These are phyloP conservation scores for Penicillium sp. DNA, from an alignment of 2,329 filamentous ascomycete species.

Conservation along the genomic window DNA sequence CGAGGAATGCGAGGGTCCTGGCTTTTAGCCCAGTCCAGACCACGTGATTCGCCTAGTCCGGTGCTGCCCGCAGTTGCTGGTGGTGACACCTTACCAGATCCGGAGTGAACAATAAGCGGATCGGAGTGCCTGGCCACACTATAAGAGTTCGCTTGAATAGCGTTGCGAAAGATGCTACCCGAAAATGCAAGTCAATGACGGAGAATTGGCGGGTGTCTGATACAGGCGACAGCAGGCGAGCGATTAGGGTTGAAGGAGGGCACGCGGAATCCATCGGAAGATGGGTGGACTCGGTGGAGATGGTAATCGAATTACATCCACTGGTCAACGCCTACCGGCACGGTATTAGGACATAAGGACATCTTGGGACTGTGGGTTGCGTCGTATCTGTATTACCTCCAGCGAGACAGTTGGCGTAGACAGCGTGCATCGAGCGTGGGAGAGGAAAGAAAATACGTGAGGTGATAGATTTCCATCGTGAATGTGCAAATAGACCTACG, in stretches of 20 bases:
- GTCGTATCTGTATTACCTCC: conserved; percentile 16
- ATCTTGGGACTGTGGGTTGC: conserved; percentile 5
- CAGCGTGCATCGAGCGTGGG: not conserved
- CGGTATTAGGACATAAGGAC: not conserved
- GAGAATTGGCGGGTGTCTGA: not conserved
- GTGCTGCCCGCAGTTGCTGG: not conserved
- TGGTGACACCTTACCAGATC: not conserved
- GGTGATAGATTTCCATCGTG: not conserved
- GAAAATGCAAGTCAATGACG: not conserved
- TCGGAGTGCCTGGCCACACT: no score
- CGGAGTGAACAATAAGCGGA: not conserved
- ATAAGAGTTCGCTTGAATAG: no score
- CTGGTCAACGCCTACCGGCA: not conserved
- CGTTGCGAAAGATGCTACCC: no score
- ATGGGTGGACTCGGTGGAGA: conserved; percentile 20
- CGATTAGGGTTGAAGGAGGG: conserved; percentile 32
- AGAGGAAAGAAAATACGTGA: not conserved
- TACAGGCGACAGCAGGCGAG: conserved; percentile 21
- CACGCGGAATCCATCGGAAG: conserved; percentile 30
- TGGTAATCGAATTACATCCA: conserved; percentile 27
- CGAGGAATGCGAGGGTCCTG: conserved; percentile 18
- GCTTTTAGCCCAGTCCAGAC: not conserved
- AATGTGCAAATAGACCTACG: not conserved
- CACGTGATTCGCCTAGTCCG: not conserved
- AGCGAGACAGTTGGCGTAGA: not conserved